These are phyloP conservation scores for Cercophora newfieldiana DNA, from an alignment of 495 filamentous ascomycete genomes.

Conservation along the genomic window DNA sequence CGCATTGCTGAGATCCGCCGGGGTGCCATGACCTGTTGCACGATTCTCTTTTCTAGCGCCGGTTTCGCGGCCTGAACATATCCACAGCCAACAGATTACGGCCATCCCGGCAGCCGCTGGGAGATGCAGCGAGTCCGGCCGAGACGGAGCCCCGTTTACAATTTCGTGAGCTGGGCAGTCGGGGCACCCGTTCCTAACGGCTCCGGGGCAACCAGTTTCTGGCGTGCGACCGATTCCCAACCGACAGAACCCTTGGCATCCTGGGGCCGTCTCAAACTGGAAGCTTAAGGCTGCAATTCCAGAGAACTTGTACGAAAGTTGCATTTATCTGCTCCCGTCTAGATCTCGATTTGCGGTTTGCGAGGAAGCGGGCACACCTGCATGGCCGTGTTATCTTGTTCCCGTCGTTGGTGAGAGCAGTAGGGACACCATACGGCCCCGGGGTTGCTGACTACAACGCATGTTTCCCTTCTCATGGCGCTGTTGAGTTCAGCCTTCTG, in stretches of 20 bases:
- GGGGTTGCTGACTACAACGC: too few species aligned
- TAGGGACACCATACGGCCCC: too few species aligned
- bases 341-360: too few species aligned
- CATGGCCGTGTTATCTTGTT: too few species aligned
- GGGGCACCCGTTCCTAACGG: not conserved
- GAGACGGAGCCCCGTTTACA: not conserved
- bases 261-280: too few species aligned
- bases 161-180: not conserved
- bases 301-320: too few species aligned
- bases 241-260: too few species aligned
- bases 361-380: too few species aligned
- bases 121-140: not conserved
- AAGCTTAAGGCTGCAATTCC: too few species aligned
- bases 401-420: not conserved
- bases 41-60: conserved; percentile 4
- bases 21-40: not conserved
- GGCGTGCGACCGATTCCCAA: not conserved
- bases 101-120: not conserved
- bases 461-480: not conserved
- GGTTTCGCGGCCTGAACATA: conserved; percentile 8
- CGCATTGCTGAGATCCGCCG: not conserved
- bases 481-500: not conserved
- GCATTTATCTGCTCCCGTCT: too few species aligned
- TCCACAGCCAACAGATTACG: not conserved
- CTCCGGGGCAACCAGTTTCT: not conserved